Base-by-base conservation (phyloP, 2,329 filamentous ascomycete species). In the Colletotrichum sp. region DNA sequence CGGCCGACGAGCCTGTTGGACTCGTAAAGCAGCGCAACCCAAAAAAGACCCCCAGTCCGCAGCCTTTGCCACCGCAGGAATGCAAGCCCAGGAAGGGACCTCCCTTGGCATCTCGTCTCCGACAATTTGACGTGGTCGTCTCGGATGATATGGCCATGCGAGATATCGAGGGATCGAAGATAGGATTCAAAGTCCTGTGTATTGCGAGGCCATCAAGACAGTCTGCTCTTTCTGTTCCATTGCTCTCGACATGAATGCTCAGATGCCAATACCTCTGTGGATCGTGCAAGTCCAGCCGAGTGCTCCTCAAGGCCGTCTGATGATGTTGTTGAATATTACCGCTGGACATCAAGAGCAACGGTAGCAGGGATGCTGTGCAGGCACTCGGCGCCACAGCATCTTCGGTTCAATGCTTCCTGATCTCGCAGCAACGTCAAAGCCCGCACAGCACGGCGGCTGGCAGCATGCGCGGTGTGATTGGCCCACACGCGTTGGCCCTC, bases 401-500 rank as follows among this genome's bases (percentile, higher is more conserved):
- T 59, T 66, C 48, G 72, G 60, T 36, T 62, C 36, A 62, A 30
- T 60, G 44, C 68, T 65, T 68, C 60, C 55, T 48, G 60, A 75
- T 72, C 72, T 75, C 32, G 66, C 68, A 75, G 68, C 72, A 57
- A 30, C 60, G 32, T 68, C 22, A 48, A 70, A 30, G 32, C 59
- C 60, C 72, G 30, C 36, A 39, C 32, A 66, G 72, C n/a, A 22
- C 57, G 36, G 26, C 60, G 26, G 32, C n/a, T 26, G 68, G 26
- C n/a, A 48, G n/a, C 44, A 52, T 15, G 13, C n/a, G 48, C 36
- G 60, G 9, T n/a, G 24, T 67, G 22, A 75, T 72, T 68, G 72
- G 72, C n/a, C 24, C 30, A n/a, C 24, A 36, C 24, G 28, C 55
- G 59, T 24, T 15, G 6, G 57, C 24, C 68, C 44, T 28, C 26